A percentile compares a stretch with the other conserved stretches of the same genome.
These are phyloP conservation scores for Pochonia chlamydosporia DNA, from an alignment of 2,329 filamentous ascomycete species.

Conservation along the genomic window DNA sequence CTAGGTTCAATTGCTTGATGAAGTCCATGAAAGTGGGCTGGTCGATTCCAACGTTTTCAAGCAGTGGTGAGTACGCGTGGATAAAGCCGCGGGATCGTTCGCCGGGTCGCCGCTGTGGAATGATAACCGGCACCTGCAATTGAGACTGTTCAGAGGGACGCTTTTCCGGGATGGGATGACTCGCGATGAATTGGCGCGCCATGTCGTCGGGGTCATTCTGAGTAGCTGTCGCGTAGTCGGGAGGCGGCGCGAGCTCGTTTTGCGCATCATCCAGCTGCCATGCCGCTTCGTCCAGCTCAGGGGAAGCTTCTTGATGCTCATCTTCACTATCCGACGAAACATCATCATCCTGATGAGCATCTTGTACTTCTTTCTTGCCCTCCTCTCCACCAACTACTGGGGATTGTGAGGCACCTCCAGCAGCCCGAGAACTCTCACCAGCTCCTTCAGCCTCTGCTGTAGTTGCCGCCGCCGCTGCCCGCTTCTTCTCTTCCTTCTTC, in stretches of 20 bases:
- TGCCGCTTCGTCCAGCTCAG: constrained; percentile 11
- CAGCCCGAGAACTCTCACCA: neutral
- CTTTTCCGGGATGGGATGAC: constrained; percentile 1
- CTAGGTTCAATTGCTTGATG: constrained; percentile 38
- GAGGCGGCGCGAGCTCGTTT: constrained; percentile 6
- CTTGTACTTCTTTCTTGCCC: too few species aligned
- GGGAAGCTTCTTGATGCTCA: constrained; percentile 1
- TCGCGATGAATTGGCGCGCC: constrained; percentile 7
- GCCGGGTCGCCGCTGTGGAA: constrained; percentile 46
- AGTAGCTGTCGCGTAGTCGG: constrained; percentile 9
- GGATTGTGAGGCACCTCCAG: too few species aligned
- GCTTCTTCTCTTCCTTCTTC: neutral
- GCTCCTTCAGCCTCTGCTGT: neutral
- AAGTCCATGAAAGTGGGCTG: constrained; percentile 43
- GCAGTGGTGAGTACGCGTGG: constrained; percentile 44
- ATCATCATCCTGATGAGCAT: too few species aligned
- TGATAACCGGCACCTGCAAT: constrained; percentile 40
- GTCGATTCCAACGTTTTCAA: constrained; percentile 40
- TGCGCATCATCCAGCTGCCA: constrained; percentile 12
- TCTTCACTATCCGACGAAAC: neutral
- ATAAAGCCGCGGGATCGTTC: constrained; percentile 44
- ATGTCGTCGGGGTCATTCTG: constrained; percentile 7
- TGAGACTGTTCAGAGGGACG: neutral
- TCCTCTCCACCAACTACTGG: too few species aligned
- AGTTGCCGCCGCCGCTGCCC: neutral